phyloP scores from a whole-genome alignment of 768 basidiomycete genomes.

The Guyanaporus albipodus region DNA sequence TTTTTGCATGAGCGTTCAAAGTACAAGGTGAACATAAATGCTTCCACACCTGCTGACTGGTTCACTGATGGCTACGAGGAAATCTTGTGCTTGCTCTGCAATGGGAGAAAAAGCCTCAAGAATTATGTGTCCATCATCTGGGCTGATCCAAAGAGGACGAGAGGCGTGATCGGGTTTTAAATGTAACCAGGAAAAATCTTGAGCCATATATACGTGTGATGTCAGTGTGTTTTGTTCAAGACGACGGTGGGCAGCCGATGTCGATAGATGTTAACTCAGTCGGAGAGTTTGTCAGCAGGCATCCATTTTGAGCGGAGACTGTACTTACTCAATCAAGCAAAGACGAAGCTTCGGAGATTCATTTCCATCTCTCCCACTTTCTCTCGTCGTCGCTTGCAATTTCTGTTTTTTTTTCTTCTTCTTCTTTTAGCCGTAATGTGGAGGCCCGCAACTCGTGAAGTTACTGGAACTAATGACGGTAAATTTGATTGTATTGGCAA shows the following conservation, averaged over 20 bases:
- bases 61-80: slow-evolving; percentile 95
- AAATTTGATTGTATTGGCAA: slow-evolving; percentile 23
- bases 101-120: slow-evolving; percentile 97
- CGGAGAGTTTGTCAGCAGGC: slow-evolving; percentile 23
- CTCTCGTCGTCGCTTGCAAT: slow-evolving; percentile 10
- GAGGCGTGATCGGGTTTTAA: slow-evolving; percentile 89
- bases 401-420: too few species aligned
- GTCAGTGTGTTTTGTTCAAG: slow-evolving; percentile 75
- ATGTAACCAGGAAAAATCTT: slow-evolving; percentile 83
- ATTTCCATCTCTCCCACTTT: slow-evolving; percentile 26
- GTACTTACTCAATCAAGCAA: slow-evolving; percentile 23
- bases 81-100: slow-evolving; percentile 97
- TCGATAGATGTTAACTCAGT: too few species aligned
- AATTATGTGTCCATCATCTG: slow-evolving; percentile 89
- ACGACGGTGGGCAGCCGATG: slow-evolving; percentile 62
- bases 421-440: slow-evolving; percentile 60
- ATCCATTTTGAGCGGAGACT: slow-evolving; percentile 33
- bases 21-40: slow-evolving; percentile 24
- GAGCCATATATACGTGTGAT: slow-evolving; percentile 78
- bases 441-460: slow-evolving; percentile 85
- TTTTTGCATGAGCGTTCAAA: slow-evolving; percentile 16
- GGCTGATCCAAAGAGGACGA: slow-evolving; percentile 94
- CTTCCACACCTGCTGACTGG: slow-evolving; percentile 91
- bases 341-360: slow-evolving; percentile 30
- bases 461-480: slow-evolving; percentile 94